Evolutionary conservation across 805 yeast genomes (phyloP).

Genomic region (Spathaspora arborariae): DNA sequence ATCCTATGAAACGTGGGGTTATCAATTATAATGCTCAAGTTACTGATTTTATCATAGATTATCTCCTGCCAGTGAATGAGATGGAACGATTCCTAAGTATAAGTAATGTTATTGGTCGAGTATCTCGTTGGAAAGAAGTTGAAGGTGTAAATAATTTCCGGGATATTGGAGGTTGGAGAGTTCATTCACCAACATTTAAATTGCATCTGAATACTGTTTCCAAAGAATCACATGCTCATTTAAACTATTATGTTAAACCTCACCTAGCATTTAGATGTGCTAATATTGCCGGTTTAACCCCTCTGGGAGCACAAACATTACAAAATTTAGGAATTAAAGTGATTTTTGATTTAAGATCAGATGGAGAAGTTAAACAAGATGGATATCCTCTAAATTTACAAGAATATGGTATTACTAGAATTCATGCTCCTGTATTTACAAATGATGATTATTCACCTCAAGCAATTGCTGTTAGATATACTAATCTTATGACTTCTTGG

Average conservation of each 20-base stretch:
- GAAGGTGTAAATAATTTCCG: conserved; percentile 73
- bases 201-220: conserved; percentile 2
- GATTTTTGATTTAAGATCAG: conserved; percentile 67
- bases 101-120: conserved; percentile 31
- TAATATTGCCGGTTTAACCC: conserved; percentile 49
- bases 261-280: conserved; percentile 64
- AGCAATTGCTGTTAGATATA: conserved; percentile 53
- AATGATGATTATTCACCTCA: conserved; percentile 60
- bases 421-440: conserved; percentile 55
- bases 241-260: conserved; percentile 43
- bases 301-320: conserved; percentile 42
- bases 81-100: conserved; percentile 47
- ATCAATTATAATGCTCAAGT: conserved; percentile 62
- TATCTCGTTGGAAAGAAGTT: conserved; percentile 56
- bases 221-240: conserved; percentile 8
- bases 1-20: conserved; percentile 44
- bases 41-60: conserved; percentile 45
- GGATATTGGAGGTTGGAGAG: conserved; percentile 75
- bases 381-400: conserved; percentile 38
- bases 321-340: conserved; percentile 44
- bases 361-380: conserved; percentile 46
- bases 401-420: conserved; percentile 43
- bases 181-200: conserved; percentile 27
- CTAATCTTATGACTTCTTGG: conserved; percentile 54
- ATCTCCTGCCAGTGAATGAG: conserved; percentile 46